phyloP scores from a whole-genome alignment of 179 eudicot species.

The Silene coronaria region DNA sequence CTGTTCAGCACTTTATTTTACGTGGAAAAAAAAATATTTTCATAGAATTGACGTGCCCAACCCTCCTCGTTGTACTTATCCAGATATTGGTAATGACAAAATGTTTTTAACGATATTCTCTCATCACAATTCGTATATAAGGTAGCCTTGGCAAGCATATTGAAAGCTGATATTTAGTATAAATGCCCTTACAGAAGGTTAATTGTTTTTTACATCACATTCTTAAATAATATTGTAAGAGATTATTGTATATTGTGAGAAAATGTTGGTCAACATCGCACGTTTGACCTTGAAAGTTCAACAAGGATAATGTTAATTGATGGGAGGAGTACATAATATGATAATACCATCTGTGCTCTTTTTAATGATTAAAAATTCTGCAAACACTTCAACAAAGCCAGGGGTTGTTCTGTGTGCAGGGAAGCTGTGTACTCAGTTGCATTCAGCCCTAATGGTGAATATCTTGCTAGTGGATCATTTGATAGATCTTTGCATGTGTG shows the following conservation, averaged over 20 bases:
- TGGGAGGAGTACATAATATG: too few relatives aligned
- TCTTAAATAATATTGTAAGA: too few relatives aligned
- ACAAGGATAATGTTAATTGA: not conserved
- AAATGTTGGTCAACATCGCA: not conserved
- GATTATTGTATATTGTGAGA: not conserved
- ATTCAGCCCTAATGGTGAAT: constrained; percentile 79
- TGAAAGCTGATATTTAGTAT: not conserved
- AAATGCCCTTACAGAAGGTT: too few relatives aligned
- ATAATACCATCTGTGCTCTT: too few relatives aligned
- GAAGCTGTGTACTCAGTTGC: constrained; percentile 86
- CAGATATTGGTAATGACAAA: not conserved
- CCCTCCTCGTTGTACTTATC: not conserved
- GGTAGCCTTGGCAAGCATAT: not conserved
- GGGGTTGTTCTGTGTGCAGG: constrained; percentile 32
- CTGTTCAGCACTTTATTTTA: too few relatives aligned
- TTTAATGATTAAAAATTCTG: not conserved
- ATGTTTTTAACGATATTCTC: not conserved
- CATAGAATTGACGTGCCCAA: not conserved
- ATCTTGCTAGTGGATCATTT: constrained; percentile 76
- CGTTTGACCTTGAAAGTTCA: not conserved
- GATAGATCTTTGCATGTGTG: constrained; percentile 67
- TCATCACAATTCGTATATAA: not conserved
- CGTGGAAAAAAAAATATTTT: too few relatives aligned
- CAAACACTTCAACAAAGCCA: not conserved
- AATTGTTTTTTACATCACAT: too few relatives aligned